phyloP scores from a whole-genome alignment of 371 early-diverging fungal species.

The Nematocida displodere region DNA sequence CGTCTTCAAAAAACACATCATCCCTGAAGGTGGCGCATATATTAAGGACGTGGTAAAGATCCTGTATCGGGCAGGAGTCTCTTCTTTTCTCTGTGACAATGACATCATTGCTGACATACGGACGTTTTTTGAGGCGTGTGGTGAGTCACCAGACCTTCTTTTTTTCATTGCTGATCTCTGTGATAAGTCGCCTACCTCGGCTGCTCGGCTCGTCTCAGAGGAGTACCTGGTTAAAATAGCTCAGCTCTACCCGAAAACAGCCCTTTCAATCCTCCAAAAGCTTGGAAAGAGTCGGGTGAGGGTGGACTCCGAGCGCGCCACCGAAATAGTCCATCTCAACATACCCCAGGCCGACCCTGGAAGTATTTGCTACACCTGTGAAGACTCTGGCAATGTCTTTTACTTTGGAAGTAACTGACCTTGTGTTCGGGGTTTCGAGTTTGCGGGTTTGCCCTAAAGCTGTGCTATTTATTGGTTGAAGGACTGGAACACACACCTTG shows the following conservation, averaged over 20 bases:
- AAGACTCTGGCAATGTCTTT: too few relatives aligned
- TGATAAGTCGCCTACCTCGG: not conserved
- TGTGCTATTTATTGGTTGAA: too few relatives aligned
- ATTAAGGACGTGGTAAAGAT: constrained; percentile 39
- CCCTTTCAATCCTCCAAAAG: not conserved
- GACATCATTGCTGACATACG: constrained; percentile 15
- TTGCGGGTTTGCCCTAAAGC: too few relatives aligned
- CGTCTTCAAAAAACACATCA: constrained; percentile 45
- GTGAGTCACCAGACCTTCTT: constrained; percentile 24
- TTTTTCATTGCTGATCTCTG: constrained; percentile 4
- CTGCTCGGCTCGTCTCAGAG: constrained; percentile 7
- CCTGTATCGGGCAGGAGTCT: constrained; percentile 1
- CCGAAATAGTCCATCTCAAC: not conserved
- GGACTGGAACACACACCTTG: too few relatives aligned
- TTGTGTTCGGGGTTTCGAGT: too few relatives aligned
- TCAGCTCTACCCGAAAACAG: not conserved
- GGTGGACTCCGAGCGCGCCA: not conserved
- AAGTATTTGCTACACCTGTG: too few relatives aligned
- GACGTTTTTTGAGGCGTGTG: constrained; percentile 22
- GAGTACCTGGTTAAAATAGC: constrained; percentile 12
- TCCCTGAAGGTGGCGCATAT: constrained; percentile 23
- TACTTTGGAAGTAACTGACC: too few relatives aligned
- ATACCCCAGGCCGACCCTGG: too few relatives aligned
- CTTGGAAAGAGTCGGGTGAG: not conserved
- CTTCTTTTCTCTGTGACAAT: not conserved